These are phyloP conservation scores for Wickerhamomyces bovis DNA, from an alignment of 805 yeast species.

Conservation along the genomic window DNA sequence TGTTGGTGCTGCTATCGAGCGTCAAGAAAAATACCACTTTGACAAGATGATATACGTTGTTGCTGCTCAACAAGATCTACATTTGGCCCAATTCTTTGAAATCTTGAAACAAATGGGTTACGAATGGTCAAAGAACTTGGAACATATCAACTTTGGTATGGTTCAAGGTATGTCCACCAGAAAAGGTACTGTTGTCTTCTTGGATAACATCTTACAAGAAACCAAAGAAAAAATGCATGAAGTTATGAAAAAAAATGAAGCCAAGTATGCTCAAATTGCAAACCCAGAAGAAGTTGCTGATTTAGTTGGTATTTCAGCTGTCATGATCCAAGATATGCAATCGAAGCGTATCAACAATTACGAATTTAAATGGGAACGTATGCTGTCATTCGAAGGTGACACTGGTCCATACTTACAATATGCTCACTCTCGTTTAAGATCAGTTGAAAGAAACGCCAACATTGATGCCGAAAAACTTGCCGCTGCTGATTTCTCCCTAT, in stretches of 20 bases:
- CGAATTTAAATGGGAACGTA: constrained; percentile 95
- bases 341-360: constrained; percentile 94
- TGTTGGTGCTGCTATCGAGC: constrained; percentile 91
- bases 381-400: constrained; percentile 98
- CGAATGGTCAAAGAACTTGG: constrained; percentile 76
- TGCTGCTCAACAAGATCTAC: constrained; percentile 95
- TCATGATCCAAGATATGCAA: constrained; percentile 99
- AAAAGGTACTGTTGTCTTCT: constrained; percentile 97
- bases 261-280: constrained; percentile 86
- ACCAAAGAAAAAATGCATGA: constrained; percentile 93
- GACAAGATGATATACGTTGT: constrained; percentile 96
- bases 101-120: constrained; percentile 85
- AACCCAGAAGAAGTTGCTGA: constrained; percentile 95
- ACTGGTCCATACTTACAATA: constrained; percentile 98
- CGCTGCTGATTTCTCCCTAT: constrained; percentile 51
- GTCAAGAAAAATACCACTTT: constrained; percentile 76
- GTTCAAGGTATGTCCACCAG: constrained; percentile 98
- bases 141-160: constrained; percentile 94
- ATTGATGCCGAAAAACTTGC: constrained; percentile 38
- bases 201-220: constrained; percentile 88
- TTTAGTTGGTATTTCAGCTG: constrained; percentile 92
- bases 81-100: constrained; percentile 89
- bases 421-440: constrained; percentile 94
- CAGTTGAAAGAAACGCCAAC: constrained; percentile 82
- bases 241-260: constrained; percentile 89